Conservation (phyloP, 306 rosid genomes). For the Rosa rugosa region DNA sequence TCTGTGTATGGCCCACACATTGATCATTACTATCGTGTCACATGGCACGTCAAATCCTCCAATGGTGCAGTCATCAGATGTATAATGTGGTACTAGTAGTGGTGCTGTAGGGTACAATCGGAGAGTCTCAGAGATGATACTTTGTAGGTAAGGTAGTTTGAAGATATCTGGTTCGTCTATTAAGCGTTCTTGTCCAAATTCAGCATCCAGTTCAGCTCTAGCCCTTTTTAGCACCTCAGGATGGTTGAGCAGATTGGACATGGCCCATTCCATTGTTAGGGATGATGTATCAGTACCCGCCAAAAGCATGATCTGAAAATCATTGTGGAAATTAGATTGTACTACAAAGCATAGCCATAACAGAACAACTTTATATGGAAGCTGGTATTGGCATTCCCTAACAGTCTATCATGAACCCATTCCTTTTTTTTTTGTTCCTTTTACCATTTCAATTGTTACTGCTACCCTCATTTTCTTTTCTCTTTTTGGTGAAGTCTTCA, state of each 20-base stretch:
- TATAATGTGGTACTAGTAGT: conserved; percentile 42
- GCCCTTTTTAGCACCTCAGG: conserved; percentile 45
- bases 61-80: conserved; percentile 41
- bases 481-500: background rate
- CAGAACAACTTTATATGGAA: background rate
- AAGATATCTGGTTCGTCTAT: conserved; percentile 43
- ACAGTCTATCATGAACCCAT: too few relatives aligned
- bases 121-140: conserved; percentile 45
- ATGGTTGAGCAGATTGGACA: conserved; percentile 51
- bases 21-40: conserved; percentile 42
- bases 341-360: background rate
- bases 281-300: conserved; percentile 67
- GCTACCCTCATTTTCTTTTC: background rate
- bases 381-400: background rate
- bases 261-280: conserved; percentile 55
- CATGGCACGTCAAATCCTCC: conserved; percentile 49
- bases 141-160: conserved; percentile 48
- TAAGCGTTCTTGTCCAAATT: conserved; percentile 37
- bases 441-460: background rate
- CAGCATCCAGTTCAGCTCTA: conserved; percentile 37
- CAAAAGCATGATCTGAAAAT: conserved; percentile 35
- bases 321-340: background rate
- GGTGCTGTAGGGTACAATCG: conserved; percentile 43
- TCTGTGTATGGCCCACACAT: conserved; percentile 61
- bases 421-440: background rate